Evolutionary conservation across 2,329 filamentous ascomycete species (phyloP).

Genomic region (Aspergillus sp.): DNA sequence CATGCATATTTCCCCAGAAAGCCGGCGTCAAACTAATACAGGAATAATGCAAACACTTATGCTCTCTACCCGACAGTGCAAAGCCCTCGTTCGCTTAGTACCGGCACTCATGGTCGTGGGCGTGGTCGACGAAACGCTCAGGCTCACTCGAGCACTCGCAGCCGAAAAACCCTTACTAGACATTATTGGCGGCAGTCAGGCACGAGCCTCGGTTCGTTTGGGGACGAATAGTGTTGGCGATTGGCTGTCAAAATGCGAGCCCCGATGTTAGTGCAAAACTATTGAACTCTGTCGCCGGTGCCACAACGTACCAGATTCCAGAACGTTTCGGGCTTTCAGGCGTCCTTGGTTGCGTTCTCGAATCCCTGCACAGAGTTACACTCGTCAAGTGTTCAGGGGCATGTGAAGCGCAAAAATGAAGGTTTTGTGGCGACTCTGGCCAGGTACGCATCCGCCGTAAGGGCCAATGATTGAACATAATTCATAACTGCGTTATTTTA

Average conservation of each 20-base stretch:
- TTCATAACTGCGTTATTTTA: neutral
- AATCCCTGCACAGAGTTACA: no score
- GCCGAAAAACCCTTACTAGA: no score
- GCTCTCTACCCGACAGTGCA: neutral
- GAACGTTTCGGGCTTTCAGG: neutral
- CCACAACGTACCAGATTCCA: neutral
- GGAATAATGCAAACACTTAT: neutral
- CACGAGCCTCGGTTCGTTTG: neutral
- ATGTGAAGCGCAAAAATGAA: no score
- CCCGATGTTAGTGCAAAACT: neutral
- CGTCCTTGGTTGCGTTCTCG: no score
- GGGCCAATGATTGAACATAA: neutral
- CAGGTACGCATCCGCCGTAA: neutral
- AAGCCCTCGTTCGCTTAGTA: no score
- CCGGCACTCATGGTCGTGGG: no score
- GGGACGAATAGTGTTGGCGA: neutral
- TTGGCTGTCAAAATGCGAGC: neutral
- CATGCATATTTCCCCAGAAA: neutral
- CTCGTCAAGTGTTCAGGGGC: no score
- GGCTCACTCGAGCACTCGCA: no score
- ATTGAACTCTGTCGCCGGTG: neutral
- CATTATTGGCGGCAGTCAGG: no score
- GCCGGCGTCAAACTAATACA: neutral
- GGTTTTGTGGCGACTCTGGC: neutral
- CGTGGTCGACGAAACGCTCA: no score